These are phyloP conservation scores for Trichoderma semiorbis DNA, from an alignment of 2,329 filamentous ascomycete genomes.

Conservation along the genomic window DNA sequence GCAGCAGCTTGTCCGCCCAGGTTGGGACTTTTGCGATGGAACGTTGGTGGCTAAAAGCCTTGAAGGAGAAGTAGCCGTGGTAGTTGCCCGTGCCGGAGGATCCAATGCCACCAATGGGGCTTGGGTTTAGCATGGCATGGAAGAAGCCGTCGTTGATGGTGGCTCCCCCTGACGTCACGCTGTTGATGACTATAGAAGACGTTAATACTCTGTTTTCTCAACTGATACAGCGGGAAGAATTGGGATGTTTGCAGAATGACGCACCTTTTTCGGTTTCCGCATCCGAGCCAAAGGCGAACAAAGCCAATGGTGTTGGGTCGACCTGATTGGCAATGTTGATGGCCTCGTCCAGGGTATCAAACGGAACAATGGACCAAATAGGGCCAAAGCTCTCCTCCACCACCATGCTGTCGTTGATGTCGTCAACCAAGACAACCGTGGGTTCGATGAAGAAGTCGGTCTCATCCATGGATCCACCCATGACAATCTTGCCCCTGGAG, in stretches of 20 bases:
- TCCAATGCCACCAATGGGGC: constrained; percentile 50
- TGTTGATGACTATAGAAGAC: constrained; percentile 32
- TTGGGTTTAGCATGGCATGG: constrained; percentile 40
- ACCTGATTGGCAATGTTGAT: constrained; percentile 77
- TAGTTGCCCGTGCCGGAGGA: constrained; percentile 47
- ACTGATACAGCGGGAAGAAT: background rate
- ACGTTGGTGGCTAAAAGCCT: constrained; percentile 40
- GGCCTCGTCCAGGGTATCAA: constrained; percentile 78
- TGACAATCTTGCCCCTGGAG: constrained; percentile 75
- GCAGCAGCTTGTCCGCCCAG: constrained; percentile 50
- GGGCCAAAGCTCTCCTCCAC: constrained; percentile 88
- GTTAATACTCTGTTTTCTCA: background rate
- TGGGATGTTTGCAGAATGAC: constrained; percentile 23
- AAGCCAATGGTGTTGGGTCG: constrained; percentile 75
- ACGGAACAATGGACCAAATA: constrained; percentile 78
- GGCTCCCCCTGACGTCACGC: constrained; percentile 47
- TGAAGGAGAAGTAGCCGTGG: constrained; percentile 48
- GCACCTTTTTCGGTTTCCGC: constrained; percentile 70
- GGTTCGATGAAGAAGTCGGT: constrained; percentile 81
- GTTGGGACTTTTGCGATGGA: constrained; percentile 35
- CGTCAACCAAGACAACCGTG: constrained; percentile 82
- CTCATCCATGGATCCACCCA: constrained; percentile 82
- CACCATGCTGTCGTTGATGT: constrained; percentile 69
- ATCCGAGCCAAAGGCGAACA: constrained; percentile 83
- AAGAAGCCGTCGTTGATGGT: constrained; percentile 48